Base-by-base conservation (phyloP, 179 eudicot genomes). In the Carnegiea gigantea region DNA sequence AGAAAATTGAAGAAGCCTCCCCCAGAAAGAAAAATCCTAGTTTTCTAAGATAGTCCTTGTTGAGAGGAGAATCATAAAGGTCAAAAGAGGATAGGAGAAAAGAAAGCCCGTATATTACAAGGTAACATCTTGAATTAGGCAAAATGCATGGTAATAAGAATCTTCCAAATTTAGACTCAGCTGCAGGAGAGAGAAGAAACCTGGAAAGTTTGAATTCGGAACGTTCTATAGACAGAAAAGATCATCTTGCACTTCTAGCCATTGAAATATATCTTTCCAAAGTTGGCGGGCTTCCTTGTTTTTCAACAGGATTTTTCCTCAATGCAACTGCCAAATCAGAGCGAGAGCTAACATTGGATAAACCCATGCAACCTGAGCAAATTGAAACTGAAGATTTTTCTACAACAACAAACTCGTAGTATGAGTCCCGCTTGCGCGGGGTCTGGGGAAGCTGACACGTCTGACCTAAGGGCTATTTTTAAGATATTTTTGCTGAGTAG, bases 11-110 rank as follows among this genome's bases (percentile, higher is more conserved):
- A 79, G 64, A 85, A 82, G 64, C 78, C 36, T 72, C 20, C 77
- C 82, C 84, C 80, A 48, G 74, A 67, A 59, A 59, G 44, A 54
- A 23, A 12, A 13, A 57, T 57, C 65, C 28, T 44, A 30, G 43
- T 53, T 64, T 30, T 68, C 48, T 49, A 40, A 70, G 70, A 49
- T 65, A 70, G 54, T 49, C 78, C 71, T 76, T 77, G 33, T 48
- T 24, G 40, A 49, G 73, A 85, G 85, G 77, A 82, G 78, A 85
- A 82, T 53, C 59, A 60, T 80, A 82, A 79, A 49, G 30, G 83
- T 76, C 85, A 82, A 85, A 85, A 85, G 78, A 80, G 81, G 72
- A 77, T 46, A 77, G 70, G 78, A 75, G 9, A 79, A 26, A 70
- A 79, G 71, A 53, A 43, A n/a, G 49, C 6, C 15, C 36, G 54